These are phyloP conservation scores for Leccinum solheimii DNA, from an alignment of 1,284 basidiomycete genomes.

Conservation along the genomic window DNA sequence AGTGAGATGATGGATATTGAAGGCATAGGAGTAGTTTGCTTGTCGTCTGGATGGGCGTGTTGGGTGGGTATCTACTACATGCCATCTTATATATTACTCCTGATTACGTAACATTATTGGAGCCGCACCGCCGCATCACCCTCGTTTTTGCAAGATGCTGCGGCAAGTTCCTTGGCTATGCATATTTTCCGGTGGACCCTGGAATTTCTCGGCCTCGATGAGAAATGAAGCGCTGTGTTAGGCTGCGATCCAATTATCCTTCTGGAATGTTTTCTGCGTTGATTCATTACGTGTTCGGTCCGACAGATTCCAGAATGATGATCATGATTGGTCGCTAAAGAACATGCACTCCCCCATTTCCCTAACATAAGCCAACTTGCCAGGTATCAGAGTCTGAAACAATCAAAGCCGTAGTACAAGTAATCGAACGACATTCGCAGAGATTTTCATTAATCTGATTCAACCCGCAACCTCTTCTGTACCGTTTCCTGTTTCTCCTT, in stretches of 20 bases:
- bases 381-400: constrained; percentile 9
- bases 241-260: constrained; percentile 3
- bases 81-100: constrained; percentile 18
- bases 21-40: constrained; percentile 23
- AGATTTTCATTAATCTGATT: constrained; percentile 25
- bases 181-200: constrained; percentile 17
- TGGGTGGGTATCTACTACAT: no score
- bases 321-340: background rate
- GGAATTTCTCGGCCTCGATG: constrained; percentile 1
- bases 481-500: constrained; percentile 55
- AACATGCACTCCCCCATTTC: background rate
- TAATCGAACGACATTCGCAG: constrained; percentile 1
- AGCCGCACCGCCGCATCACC: constrained; percentile 5
- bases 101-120: constrained; percentile 24
- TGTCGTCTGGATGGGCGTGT: constrained; percentile 1
- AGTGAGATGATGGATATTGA: constrained; percentile 31
- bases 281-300: constrained; percentile 8
- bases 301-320: constrained; percentile 11
- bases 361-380: background rate
- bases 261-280: constrained; percentile 20
- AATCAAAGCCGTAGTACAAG: background rate
- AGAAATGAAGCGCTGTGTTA: constrained; percentile 18
- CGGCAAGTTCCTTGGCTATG: constrained; percentile 21
- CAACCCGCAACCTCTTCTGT: constrained; percentile 47
- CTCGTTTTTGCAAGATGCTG: constrained; percentile 5